Percentiles rank a stretch among this genome's conserved stretches.
Evolutionary conservation across 2,329 filamentous ascomycete species (phyloP).

Genomic region (Fusarium sp.): DNA sequence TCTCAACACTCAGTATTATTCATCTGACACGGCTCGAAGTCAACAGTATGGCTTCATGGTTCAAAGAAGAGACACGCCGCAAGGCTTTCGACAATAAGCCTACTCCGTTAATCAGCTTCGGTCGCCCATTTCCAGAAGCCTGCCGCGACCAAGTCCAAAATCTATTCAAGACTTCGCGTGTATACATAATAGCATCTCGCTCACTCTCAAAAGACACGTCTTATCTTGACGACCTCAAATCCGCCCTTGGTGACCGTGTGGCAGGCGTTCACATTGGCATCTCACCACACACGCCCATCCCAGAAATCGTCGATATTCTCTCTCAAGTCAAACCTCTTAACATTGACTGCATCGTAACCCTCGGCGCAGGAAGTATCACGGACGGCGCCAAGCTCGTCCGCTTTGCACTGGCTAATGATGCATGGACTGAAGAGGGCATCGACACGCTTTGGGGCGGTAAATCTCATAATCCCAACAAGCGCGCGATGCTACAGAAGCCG

Average conservation of each 20-base stretch:
- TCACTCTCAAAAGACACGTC: constrained; percentile 6
- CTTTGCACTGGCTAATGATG: constrained; percentile 12
- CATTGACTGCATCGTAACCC: constrained; percentile 24
- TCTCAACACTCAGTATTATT: not conserved
- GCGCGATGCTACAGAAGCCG: not conserved
- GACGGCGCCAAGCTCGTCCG: constrained; percentile 20
- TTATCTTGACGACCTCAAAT: constrained; percentile 3
- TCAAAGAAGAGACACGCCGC: not conserved
- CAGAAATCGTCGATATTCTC: constrained; percentile 19
- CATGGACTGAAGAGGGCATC: constrained; percentile 9
- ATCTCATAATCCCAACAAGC: constrained; percentile 7
- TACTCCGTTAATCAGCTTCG: constrained; percentile 5
- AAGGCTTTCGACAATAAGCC: constrained; percentile 13
- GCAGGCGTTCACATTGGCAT: constrained; percentile 16
- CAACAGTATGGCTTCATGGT: not conserved
- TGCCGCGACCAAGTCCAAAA: constrained; percentile 3
- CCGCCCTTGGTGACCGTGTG: not conserved
- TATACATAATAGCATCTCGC: constrained; percentile 17
- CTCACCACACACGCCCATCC: constrained; percentile 21
- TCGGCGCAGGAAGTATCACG: constrained; percentile 24
- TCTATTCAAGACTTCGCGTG: not conserved
- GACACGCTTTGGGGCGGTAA: constrained; percentile 19
- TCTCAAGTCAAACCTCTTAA: constrained; percentile 5
- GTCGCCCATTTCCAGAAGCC: constrained; percentile 7
- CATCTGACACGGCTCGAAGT: not conserved